Evolutionary conservation across 768 basidiomycete genomes (phyloP).

Genomic region (Suillus brevipes): DNA sequence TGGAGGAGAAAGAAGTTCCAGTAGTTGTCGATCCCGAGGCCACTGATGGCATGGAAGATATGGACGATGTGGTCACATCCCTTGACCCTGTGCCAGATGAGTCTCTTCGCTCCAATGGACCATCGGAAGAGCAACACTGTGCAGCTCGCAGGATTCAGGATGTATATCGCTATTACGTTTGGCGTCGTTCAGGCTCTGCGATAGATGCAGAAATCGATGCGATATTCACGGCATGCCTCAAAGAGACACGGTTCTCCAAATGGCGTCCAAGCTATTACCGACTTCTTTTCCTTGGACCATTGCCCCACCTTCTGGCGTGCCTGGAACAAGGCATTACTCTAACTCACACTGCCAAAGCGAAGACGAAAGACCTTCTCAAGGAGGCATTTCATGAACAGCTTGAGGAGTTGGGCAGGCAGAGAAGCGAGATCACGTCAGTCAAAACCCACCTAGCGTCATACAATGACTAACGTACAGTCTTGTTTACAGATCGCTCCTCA

Average conservation of each 20-base stretch:
- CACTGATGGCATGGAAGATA: conserved; percentile 7
- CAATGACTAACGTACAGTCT: neutral
- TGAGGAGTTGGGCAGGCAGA: conserved; percentile 32
- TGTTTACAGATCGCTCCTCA: conserved; percentile 27
- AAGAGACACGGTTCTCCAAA: conserved; percentile 23
- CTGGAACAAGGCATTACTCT: conserved; percentile 34
- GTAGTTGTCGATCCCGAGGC: neutral
- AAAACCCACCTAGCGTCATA: neutral
- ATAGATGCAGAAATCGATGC: conserved; percentile 19
- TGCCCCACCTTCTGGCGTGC: conserved; percentile 43
- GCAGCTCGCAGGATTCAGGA: conserved; percentile 27
- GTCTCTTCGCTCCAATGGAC: conserved; percentile 17
- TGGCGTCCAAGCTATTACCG: conserved; percentile 37
- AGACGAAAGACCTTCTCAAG: conserved; percentile 27
- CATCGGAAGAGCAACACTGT: conserved; percentile 24
- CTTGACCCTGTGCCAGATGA: conserved; percentile 12
- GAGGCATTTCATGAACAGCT: conserved; percentile 34
- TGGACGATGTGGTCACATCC: conserved; percentile 7
- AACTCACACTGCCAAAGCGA: conserved; percentile 30
- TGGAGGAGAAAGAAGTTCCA: conserved; percentile 8
- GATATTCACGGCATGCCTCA: conserved; percentile 31
- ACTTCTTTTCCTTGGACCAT: conserved; percentile 35
- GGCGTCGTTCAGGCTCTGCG: neutral
- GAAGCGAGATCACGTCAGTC: conserved; percentile 36
- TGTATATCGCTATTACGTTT: conserved; percentile 13